These are phyloP conservation scores for Chlorokybus atmophyticus DNA, from an alignment of 139 green algal genomes.

Conservation along the genomic window DNA sequence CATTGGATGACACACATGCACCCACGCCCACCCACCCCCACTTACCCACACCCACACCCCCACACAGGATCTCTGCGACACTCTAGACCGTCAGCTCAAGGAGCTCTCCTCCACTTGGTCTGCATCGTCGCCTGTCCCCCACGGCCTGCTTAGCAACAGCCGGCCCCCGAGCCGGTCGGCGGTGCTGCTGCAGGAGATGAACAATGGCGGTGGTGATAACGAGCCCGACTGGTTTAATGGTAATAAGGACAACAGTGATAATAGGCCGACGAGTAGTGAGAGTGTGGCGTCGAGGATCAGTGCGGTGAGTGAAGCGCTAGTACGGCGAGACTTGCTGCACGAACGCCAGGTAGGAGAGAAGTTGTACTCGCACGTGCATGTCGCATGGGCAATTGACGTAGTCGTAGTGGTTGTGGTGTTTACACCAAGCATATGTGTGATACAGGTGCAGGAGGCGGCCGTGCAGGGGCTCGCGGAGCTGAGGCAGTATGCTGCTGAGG, in stretches of 20 bases:
- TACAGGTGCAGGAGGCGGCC: neutral
- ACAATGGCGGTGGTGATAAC: too few species aligned
- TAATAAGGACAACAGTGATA: too few species aligned
- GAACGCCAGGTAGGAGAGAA: too few species aligned
- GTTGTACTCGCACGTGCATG: neutral
- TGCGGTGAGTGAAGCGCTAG: neutral
- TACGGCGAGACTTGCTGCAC: too few species aligned
- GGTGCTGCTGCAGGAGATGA: too few species aligned
- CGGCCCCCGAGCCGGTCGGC: too few species aligned
- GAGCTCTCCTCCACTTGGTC: too few species aligned
- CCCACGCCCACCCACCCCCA: too few species aligned
- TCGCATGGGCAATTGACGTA: neutral
- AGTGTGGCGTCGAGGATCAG: neutral
- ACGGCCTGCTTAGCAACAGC: too few species aligned
- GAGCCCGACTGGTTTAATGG: too few species aligned
- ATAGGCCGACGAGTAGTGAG: neutral
- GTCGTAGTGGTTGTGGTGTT: neutral
- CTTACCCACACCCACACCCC: neutral
- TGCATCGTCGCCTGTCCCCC: too few species aligned
- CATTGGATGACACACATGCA: too few species aligned
- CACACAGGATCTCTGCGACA: neutral
- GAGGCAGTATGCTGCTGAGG: neutral
- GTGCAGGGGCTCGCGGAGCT: neutral
- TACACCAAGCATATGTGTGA: neutral
- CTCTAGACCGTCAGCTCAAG: neutral